Evolutionary conservation across 495 filamentous ascomycete species (phyloP), one percentile per base, ranked within the genome.

Genomic region (Aspergillus funiculosus): DNA sequence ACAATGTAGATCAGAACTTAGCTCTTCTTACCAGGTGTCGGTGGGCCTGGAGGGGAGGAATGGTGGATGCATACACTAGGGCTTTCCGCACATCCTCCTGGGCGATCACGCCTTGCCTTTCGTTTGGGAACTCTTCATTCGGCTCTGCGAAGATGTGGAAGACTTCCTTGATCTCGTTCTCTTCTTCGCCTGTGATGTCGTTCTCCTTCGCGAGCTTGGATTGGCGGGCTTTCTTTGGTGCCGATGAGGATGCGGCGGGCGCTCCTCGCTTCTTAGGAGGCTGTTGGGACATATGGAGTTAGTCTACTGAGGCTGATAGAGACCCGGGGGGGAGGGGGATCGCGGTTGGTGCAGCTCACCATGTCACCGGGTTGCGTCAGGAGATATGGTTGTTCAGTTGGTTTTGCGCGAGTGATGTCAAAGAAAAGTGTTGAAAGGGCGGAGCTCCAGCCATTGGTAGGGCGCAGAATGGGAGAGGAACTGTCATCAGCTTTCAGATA

Each of bases 131-230:
- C 24, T 81, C 77, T 41, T 83, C 75, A 51, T 73, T 55, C 10
- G 55, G 43, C 2, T 61, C 48, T 1, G 85, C 67, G 64, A 96
- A 98, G 13, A 96, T 74, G 22, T 75, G 66, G 66, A 92, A 98
- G 11, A 89, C 89, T 63, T 95, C 89, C 54, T 79, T 79, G 55
- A 98, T 95, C 62, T 95, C 88, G 52, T 76, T 72, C 60, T 98
- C 92, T 69, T 95, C 84, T 38, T 80, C 79, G 15, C 78, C 80
- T 20, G 80, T 82, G 62, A 98, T 81, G 61, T 86, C 77, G 73
- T 96, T 80, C 51, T 92, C 86, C 62, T 86, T 86, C 3, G 90
- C 89, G 48, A 94, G 86, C 60, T 88, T 91, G 53, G 89, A 94
- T 52, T 75, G 79, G 35, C 76, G 74, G 14, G 65, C 53, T 58